Evolutionary conservation across 2,329 filamentous ascomycete species (phyloP).

Genomic region (Teratosphaeria destructans): DNA sequence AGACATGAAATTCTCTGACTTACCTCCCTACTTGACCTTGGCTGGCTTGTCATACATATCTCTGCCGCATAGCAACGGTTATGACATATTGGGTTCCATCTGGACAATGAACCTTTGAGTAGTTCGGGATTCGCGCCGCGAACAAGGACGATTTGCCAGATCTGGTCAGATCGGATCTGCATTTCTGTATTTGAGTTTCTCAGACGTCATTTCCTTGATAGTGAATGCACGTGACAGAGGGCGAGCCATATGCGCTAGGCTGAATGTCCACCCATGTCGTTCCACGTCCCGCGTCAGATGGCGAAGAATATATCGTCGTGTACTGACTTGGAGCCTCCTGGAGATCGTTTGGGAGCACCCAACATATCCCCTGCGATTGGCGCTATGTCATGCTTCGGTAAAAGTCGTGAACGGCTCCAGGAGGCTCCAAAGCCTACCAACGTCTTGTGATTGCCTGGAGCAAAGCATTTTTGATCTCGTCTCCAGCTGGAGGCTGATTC

Average conservation of each 20-base stretch:
- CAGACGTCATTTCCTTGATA: not conserved
- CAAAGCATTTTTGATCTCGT: no score
- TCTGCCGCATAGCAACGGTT: not conserved
- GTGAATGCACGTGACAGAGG: not conserved
- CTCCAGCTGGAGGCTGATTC: no score
- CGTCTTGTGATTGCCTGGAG: no score
- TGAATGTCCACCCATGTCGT: no score
- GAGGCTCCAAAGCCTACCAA: no score
- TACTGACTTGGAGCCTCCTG: no score
- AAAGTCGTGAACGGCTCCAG: no score
- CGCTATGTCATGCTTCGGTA: no score
- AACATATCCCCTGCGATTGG: no score
- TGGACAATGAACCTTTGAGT: not conserved
- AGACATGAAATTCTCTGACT: not conserved
- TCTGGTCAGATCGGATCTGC: not conserved
- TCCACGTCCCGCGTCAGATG: no score
- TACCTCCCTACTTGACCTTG: not conserved
- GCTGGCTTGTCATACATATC: not conserved
- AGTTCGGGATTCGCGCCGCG: not conserved
- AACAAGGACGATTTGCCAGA: not conserved
- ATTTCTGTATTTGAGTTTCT: not conserved
- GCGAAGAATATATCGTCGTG: no score
- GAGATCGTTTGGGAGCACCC: no score
- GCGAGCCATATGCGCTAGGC: not conserved
- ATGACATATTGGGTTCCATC: not conserved